phyloP scores from a whole-genome alignment of 2,329 filamentous ascomycete species.

The Ascochyta clinopodiicola region DNA sequence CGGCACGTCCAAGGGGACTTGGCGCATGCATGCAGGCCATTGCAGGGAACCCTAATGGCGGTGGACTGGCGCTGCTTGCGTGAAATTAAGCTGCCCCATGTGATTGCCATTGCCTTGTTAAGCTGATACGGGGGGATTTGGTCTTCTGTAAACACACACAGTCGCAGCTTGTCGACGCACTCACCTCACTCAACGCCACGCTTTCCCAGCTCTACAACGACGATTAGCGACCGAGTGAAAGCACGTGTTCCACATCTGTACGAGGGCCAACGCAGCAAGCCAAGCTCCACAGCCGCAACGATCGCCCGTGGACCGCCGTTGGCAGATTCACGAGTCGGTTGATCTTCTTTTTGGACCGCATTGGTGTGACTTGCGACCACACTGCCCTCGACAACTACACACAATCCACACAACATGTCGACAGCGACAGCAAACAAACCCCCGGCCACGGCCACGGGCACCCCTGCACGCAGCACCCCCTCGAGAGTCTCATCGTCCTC shows the following conservation, averaged over 20 bases:
- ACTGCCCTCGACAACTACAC: neutral
- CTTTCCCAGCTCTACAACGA: neutral
- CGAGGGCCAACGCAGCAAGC: slow-evolving; percentile 11
- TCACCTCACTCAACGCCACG: slow-evolving; percentile 3
- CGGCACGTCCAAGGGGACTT: slow-evolving; percentile 10
- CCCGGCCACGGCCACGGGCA: slow-evolving; percentile 41
- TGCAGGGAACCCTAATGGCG: slow-evolving; percentile 13
- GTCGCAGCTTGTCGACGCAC: slow-evolving; percentile 1
- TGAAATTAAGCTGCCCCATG: slow-evolving; percentile 18
- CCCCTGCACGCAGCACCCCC: slow-evolving; percentile 34
- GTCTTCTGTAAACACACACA: slow-evolving; percentile 15
- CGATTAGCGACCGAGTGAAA: neutral
- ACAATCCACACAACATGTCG: slow-evolving; percentile 33
- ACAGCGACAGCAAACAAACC: slow-evolving; percentile 47
- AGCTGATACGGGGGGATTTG: slow-evolving; percentile 17
- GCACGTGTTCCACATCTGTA: slow-evolving; percentile 4
- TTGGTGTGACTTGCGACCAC: slow-evolving; percentile 2
- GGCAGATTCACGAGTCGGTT: slow-evolving; percentile 11
- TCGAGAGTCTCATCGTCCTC: slow-evolving; percentile 37
- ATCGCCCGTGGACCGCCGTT: slow-evolving; percentile 15
- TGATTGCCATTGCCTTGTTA: slow-evolving; percentile 16
- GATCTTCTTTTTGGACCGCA: slow-evolving; percentile 12
- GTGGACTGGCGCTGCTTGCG: slow-evolving; percentile 15
- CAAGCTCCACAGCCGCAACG: slow-evolving; percentile 16
- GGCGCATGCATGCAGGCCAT: slow-evolving; percentile 15